These are phyloP conservation scores for Chrysanthemum makinoi DNA, from an alignment of 129 eudicot genomes.

Conservation along the genomic window DNA sequence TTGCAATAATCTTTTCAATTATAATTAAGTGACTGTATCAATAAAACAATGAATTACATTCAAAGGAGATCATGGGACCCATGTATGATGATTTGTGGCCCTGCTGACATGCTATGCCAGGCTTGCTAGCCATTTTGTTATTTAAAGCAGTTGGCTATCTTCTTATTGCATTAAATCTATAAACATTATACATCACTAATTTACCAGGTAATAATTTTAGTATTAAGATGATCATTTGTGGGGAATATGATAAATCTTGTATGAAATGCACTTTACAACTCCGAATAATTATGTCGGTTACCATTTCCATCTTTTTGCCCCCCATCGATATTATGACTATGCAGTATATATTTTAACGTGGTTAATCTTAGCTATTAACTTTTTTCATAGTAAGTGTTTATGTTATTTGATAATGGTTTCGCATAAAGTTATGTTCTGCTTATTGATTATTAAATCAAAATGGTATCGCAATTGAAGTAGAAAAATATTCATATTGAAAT, in stretches of 20 bases:
- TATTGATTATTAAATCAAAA: not conserved
- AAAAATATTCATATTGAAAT: constrained; percentile 5
- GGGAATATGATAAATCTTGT: constrained; percentile 1
- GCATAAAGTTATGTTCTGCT: not conserved
- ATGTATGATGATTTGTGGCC: not conserved
- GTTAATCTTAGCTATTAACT: too few species aligned
- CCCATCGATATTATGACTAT: too few species aligned
- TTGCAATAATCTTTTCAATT: not conserved
- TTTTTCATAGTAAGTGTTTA: not conserved
- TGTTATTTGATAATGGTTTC: not conserved
- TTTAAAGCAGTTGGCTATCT: not conserved
- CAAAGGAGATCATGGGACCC: not conserved
- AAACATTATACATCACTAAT: too few species aligned
- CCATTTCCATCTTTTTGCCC: too few species aligned
- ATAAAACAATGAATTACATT: not conserved
- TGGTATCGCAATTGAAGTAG: constrained; percentile 6
- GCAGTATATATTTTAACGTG: too few species aligned
- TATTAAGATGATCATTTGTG: not conserved
- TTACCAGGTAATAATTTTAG: too few species aligned
- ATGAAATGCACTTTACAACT: not conserved
- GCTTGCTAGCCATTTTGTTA: not conserved
- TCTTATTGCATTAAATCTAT: too few species aligned
- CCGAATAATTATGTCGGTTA: too few species aligned
- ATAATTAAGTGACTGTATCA: not conserved
- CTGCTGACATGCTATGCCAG: not conserved